phyloP scores from a whole-genome alignment of 805 yeast species.

The Ogataea neopini region DNA sequence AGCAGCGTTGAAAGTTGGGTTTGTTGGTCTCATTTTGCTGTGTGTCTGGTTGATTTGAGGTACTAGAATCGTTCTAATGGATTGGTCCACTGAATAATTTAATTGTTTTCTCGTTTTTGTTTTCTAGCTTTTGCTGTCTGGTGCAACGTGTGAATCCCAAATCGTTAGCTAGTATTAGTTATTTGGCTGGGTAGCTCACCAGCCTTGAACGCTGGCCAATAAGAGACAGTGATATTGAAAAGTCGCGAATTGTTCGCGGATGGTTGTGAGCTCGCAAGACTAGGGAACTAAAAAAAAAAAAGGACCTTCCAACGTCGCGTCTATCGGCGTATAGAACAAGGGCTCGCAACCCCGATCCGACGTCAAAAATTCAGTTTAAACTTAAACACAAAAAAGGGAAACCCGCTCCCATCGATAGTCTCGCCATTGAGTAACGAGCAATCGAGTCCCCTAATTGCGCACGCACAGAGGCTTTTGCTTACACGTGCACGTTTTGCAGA shows the following conservation, averaged over 20 bases:
- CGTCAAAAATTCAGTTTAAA: background rate
- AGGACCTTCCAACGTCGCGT: background rate
- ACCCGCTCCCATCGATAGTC: background rate
- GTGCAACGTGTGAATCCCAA: conserved; percentile 5
- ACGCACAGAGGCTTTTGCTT: background rate
- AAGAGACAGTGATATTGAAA: conserved; percentile 7
- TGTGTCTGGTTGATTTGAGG: background rate
- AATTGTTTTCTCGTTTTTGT: background rate
- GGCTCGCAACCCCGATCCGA: background rate
- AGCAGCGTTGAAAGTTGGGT: conserved; percentile 46
- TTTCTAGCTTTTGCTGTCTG: conserved; percentile 2
- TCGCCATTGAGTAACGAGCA: background rate
- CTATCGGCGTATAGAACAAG: background rate
- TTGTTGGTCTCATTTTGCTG: conserved; percentile 49
- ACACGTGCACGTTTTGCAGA: conserved; percentile 1
- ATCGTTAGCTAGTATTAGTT: background rate
- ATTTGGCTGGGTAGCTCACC: conserved; percentile 1
- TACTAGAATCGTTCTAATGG: background rate
- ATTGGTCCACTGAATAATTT: background rate
- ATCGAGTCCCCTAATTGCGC: background rate
- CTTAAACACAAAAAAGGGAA: background rate
- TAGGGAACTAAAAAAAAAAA: background rate
- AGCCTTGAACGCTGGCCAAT: conserved; percentile 6
- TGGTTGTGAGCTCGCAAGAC: background rate
- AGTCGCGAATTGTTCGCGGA: conserved; percentile 4